These are phyloP conservation scores for Fusarium guadeloupense DNA, from an alignment of 2,329 filamentous ascomycete genomes.

Conservation along the genomic window DNA sequence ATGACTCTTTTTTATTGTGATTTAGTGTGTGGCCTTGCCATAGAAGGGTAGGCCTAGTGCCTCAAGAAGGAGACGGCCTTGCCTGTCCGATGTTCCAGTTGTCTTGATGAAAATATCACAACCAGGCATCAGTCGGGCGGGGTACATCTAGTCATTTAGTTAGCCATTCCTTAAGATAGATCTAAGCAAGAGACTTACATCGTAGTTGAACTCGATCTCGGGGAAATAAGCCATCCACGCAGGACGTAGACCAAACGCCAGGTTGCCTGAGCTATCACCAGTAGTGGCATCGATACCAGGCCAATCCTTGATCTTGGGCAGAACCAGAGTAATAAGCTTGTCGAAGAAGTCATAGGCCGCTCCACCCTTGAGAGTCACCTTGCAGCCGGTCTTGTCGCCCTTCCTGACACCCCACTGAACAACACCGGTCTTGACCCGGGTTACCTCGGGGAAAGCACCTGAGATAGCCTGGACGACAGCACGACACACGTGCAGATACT, in stretches of 20 bases:
- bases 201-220: slow-evolving; percentile 93
- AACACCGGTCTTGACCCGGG: slow-evolving; percentile 75
- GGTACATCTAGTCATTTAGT: slow-evolving; percentile 60
- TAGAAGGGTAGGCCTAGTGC: slow-evolving; percentile 72
- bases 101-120: slow-evolving; percentile 86
- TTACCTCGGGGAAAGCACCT: slow-evolving; percentile 76
- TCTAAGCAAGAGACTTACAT: slow-evolving; percentile 67
- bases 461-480: slow-evolving; percentile 88
- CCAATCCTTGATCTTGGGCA: slow-evolving; percentile 98
- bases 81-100: slow-evolving; percentile 83
- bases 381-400: slow-evolving; percentile 78
- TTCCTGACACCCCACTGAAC: slow-evolving; percentile 77
- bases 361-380: slow-evolving; percentile 79
- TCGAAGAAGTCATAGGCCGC: slow-evolving; percentile 90
- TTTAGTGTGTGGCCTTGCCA: slow-evolving; percentile 68
- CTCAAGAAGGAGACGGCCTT: slow-evolving; percentile 76
- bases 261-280: slow-evolving; percentile 88
- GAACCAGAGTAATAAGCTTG: slow-evolving; percentile 87
- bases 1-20: slow-evolving; percentile 4
- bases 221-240: slow-evolving; percentile 86
- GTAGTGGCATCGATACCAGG: slow-evolving; percentile 71
- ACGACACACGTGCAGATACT: slow-evolving; percentile 81
- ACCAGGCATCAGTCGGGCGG: slow-evolving; percentile 80
- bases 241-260: slow-evolving; percentile 80
- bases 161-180: slow-evolving; percentile 10